Evolutionary conservation across 805 yeast species (phyloP), one percentile per base, ranked within the genome.

Genomic region (Candida ipomoeae): DNA sequence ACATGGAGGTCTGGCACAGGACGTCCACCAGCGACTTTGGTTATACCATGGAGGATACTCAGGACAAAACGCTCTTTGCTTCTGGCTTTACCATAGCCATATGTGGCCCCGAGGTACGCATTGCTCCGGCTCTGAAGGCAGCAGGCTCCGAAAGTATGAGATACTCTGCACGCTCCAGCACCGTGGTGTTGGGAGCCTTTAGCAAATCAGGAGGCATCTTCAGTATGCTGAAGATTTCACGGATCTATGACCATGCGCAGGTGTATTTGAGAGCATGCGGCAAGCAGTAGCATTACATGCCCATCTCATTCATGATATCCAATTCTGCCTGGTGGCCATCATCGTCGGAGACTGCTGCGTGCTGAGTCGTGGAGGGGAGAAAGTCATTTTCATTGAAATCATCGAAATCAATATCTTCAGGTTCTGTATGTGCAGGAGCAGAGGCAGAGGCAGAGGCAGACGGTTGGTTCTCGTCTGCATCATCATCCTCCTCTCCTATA

Each of bases 31-130:
- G 84, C 1, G 83, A 80, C 46, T 75, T 74, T 65, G 87, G 87
- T 1, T 58, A 79, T 4, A 64, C 63, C 13, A 77, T 78, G 58
- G 66, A 63, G 33, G 65, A 70, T 42, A 55, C 63, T 1, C 67
- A 64, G 15, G 44, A 55, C 29, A 61, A 55, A 26, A 62, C 74
- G 6, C 62, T 61, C 43, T 78, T 70, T 52, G 76, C 68, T 44
- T 66, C 75, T 31, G 87, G 87, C 0, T 53, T 79, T 3, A 67
- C 80, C 18, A 73, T 82, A 75, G 83, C 85, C 0, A 78, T 82
- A 55, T 74, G 63, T 59, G 68, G 77, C 14, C 45, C 36, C 15
- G 31, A 20, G 5, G 23, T 42, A 10, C 21, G 33, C 6, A 21
- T 33, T n/a, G 20, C 18, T 14, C 13, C 38, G 3, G 3, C 18